Evolutionary conservation across 257 asterid genomes (phyloP), one percentile per base, ranked within the genome.

Genomic region (Nicotiana tabacum): DNA sequence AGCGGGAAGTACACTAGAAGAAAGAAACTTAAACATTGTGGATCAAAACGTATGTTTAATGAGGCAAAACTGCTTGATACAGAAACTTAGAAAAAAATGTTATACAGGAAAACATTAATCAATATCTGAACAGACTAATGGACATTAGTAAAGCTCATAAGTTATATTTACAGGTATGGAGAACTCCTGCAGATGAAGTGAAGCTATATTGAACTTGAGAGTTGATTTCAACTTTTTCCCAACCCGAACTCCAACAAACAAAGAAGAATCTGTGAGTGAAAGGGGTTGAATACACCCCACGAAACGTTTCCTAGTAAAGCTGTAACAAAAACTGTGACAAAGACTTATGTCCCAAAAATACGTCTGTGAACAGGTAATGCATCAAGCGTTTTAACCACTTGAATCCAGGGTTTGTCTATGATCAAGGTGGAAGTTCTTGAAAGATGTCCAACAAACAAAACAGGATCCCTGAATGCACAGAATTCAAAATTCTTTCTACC

Each of bases 401-500:
- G 87, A 86, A 81, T 82, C 99, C 99, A 95, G 32, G 98, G 97
- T 81, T 92, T 94, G 89, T 95, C 98, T 85, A 96, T 89, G 91
- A 95, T 91, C 97, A 95, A 87, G 57, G 95, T 86, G 8, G 98
- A 91, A 76, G 89, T 91, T 88, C 86, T 90, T 7, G 99, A 92
- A n/a, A 96, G 94, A 87, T 96, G 97, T 51, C 94, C 98, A 27
- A 93, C 92, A 76, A 91, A 96, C 84, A 96, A 93, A 85, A 95
- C 98, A 72, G 98, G 98, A 81, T 95, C 97, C 74, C 91, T 82
- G 87, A 93, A 93, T 53, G 91, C 85, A 81, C 89, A 85, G 78
- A 94, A 90, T 37, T 91, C 94, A 83, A 94, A 96, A 84, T 96
- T 96, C 76, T 83, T 89, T 87, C 88, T 86, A 84, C 90, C 92